Evolutionary conservation across 164 flowering plant species (phyloP).

Genomic region (Echeveria elegans): DNA sequence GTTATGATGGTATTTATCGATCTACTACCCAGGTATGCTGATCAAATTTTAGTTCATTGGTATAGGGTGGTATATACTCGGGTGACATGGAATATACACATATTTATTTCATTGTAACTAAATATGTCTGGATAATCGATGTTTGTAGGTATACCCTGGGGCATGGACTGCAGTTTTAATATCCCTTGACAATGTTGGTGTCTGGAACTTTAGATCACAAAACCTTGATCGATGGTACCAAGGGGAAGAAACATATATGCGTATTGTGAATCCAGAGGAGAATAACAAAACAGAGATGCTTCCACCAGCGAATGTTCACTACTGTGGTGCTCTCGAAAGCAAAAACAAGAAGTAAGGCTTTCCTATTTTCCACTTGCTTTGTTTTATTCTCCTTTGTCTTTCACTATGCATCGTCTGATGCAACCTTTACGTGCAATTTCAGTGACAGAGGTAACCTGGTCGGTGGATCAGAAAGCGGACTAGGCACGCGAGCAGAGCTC

Average conservation of each 20-base stretch:
- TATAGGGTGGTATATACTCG: no score
- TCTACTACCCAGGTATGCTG: constrained; percentile 61
- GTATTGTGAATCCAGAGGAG: constrained; percentile 41
- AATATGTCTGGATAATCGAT: not conserved
- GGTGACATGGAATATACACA: no score
- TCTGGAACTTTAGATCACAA: constrained; percentile 54
- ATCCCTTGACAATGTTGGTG: constrained; percentile 57
- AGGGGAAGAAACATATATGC: constrained; percentile 54
- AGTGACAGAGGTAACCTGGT: not conserved
- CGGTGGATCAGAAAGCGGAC: not conserved
- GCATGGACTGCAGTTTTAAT: constrained; percentile 55
- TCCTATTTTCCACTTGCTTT: not conserved
- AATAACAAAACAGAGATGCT: constrained; percentile 13
- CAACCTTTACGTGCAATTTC: not conserved
- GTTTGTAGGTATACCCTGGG: constrained; percentile 49
- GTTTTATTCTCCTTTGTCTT: not conserved
- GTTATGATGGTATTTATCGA: constrained; percentile 82
- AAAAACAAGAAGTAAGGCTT: not conserved
- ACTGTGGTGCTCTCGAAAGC: constrained; percentile 8
- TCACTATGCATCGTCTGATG: not conserved
- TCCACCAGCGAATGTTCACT: not conserved
- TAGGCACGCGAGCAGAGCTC: not conserved
- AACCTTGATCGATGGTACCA: constrained; percentile 58
- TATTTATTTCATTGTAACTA: not conserved
- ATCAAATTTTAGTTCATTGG: no score